A percentile compares a stretch with the other conserved stretches of the same genome.
Conservation (phyloP, 495 filamentous ascomycete species). For the Xylaria castorea region DNA sequence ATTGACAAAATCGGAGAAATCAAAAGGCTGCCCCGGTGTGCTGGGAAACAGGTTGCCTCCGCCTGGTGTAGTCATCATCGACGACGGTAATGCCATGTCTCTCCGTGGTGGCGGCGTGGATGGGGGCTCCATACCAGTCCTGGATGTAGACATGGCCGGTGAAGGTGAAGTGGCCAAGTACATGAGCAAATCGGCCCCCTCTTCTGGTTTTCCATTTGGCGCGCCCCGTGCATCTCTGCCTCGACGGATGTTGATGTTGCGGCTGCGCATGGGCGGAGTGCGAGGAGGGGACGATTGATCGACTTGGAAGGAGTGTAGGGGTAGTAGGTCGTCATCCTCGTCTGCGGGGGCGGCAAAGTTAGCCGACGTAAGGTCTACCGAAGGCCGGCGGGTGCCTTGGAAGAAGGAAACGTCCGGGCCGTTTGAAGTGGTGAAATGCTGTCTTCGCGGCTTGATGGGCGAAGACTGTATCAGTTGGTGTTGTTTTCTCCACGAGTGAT, state of each 20-base stretch:
- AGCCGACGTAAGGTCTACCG: constrained; percentile 69
- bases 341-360: constrained; percentile 71
- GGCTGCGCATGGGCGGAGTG: constrained; percentile 75
- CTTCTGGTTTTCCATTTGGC: constrained; percentile 58
- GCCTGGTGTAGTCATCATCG: constrained; percentile 88
- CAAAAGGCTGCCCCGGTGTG: constrained; percentile 74
- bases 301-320: constrained; percentile 73
- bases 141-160: constrained; percentile 62
- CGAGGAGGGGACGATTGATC: constrained; percentile 78
- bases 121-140: constrained; percentile 68
- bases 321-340: constrained; percentile 80
- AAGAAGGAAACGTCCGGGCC: constrained; percentile 75
- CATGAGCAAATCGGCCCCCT: constrained; percentile 88
- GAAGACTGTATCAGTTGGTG: constrained; percentile 83
- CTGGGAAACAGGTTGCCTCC: constrained; percentile 65
- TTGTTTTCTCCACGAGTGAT: constrained; percentile 73
- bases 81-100: constrained; percentile 75
- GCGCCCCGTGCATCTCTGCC: constrained; percentile 44
- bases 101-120: constrained; percentile 87
- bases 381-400: constrained; percentile 61
- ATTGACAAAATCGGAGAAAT: constrained; percentile 97
- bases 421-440: constrained; percentile 67
- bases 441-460: constrained; percentile 70
- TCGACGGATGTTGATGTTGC: constrained; percentile 49
- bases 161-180: constrained; percentile 94